Conservation (phyloP, 805 yeast species). For the Myxozyma udenii region DNA sequence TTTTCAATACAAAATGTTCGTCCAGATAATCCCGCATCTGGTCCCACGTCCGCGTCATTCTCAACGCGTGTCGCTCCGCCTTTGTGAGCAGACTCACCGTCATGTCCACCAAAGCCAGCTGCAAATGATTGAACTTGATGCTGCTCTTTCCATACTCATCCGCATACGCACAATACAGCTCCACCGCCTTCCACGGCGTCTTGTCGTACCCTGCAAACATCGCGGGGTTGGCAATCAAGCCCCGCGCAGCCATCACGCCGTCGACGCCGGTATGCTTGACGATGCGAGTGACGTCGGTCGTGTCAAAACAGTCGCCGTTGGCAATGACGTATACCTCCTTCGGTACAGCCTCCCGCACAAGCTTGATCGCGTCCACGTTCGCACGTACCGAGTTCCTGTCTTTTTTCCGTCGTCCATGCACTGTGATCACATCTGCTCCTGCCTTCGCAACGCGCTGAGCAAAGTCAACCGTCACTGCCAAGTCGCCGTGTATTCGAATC, state of each 20-base stretch:
- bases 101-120: conserved; percentile 90
- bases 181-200: conserved; percentile 92
- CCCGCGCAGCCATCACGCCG: conserved; percentile 96
- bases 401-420: conserved; percentile 84
- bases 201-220: conserved; percentile 67
- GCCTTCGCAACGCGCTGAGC: conserved; percentile 73
- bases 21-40: conserved; percentile 86
- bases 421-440: conserved; percentile 91
- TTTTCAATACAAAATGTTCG: conserved; percentile 56
- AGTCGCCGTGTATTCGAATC: conserved; percentile 79
- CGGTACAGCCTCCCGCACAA: conserved; percentile 52
- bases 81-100: conserved; percentile 48
- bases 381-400: conserved; percentile 85
- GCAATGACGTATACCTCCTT: conserved; percentile 78
- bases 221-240: conserved; percentile 81
- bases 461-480: conserved; percentile 66
- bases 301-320: conserved; percentile 86
- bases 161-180: conserved; percentile 73
- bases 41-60: conserved; percentile 54
- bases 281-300: conserved; percentile 63
- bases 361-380: conserved; percentile 73
- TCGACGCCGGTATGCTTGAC: conserved; percentile 68
- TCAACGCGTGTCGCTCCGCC: conserved; percentile 56
- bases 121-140: conserved; percentile 70
- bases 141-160: conserved; percentile 64